Conservation (phyloP, 441 rosid genomes). For the Syzygium syzygioides region DNA sequence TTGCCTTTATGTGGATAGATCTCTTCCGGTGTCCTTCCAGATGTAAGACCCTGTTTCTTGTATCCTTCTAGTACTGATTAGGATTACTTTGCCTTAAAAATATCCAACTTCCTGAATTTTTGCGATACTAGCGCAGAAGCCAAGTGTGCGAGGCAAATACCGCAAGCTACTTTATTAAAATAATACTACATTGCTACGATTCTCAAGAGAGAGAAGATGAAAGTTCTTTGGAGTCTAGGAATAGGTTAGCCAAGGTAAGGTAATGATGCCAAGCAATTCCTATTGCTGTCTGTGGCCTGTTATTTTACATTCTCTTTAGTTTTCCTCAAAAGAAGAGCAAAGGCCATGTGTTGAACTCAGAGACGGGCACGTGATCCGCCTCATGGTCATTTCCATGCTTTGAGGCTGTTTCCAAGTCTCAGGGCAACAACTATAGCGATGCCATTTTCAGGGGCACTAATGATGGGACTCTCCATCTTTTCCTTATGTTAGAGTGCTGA, state of each 20-base stretch:
- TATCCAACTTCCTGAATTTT: neutral
- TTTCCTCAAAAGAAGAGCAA: conserved; percentile 14
- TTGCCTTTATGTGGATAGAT: neutral
- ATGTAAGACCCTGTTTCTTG: neutral
- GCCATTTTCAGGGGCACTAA: neutral
- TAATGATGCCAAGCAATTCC: neutral
- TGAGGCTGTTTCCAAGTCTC: conserved; percentile 13
- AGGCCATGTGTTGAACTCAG: conserved; percentile 61
- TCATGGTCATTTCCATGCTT: conserved; percentile 28
- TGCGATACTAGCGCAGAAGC: neutral
- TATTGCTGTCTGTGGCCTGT: neutral
- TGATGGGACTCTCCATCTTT: neutral
- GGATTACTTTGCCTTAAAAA: neutral
- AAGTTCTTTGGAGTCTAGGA: neutral
- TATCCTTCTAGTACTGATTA: neutral
- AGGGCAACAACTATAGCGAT: neutral
- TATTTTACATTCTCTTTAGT: neutral
- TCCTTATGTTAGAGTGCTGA: neutral
- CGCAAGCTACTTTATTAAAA: neutral
- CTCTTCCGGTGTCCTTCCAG: neutral
- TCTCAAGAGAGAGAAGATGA: neutral
- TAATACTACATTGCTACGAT: neutral
- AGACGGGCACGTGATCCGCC: conserved; percentile 54
- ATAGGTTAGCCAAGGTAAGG: neutral
- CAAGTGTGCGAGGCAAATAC: neutral